Percentiles rank a stretch among this genome's conserved stretches.
phyloP scores from a whole-genome alignment of 306 rosid species.

The Trifolium dubium region DNA sequence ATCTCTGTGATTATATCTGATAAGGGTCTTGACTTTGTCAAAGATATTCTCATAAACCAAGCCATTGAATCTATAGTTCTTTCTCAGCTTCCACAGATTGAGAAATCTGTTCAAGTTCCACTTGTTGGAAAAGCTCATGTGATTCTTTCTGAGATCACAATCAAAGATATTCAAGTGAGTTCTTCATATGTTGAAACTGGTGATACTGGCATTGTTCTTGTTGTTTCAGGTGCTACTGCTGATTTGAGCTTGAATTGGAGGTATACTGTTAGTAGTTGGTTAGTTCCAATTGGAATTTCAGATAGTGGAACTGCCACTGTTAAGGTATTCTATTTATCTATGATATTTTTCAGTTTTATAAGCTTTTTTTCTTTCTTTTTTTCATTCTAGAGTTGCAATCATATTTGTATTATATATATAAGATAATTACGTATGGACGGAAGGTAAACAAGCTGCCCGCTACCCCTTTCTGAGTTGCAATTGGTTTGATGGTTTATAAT shows the following conservation, averaged over 20 bases:
- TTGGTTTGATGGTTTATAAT: slow-evolving; percentile 19
- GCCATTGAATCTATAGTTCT: slow-evolving; percentile 63
- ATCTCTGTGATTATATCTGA: slow-evolving; percentile 65
- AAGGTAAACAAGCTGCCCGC: too few relatives aligned
- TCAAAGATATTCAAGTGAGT: slow-evolving; percentile 53
- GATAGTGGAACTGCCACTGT: slow-evolving; percentile 79
- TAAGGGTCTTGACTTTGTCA: slow-evolving; percentile 79
- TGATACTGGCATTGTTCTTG: slow-evolving; percentile 60
- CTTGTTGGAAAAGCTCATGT: slow-evolving; percentile 65
- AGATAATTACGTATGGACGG: too few relatives aligned
- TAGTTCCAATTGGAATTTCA: slow-evolving; percentile 62
- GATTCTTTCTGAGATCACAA: slow-evolving; percentile 66
- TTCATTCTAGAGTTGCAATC: slow-evolving; percentile 15
- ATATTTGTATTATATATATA: too few relatives aligned
- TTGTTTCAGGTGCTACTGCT: slow-evolving; percentile 82
- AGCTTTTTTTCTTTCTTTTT: neutral
- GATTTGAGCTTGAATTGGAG: slow-evolving; percentile 70
- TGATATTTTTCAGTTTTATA: slow-evolving; percentile 23
- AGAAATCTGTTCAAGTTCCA: slow-evolving; percentile 60
- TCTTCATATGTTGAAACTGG: slow-evolving; percentile 72
- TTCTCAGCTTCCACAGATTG: slow-evolving; percentile 67
- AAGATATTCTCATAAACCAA: slow-evolving; percentile 64
- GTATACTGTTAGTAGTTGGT: slow-evolving; percentile 61
- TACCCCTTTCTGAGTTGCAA: neutral
- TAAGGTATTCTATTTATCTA: slow-evolving; percentile 46